Evolutionary conservation across 768 basidiomycete species (phyloP), one percentile per base, ranked within the genome.

Genomic region (Suillus tomentosus): DNA sequence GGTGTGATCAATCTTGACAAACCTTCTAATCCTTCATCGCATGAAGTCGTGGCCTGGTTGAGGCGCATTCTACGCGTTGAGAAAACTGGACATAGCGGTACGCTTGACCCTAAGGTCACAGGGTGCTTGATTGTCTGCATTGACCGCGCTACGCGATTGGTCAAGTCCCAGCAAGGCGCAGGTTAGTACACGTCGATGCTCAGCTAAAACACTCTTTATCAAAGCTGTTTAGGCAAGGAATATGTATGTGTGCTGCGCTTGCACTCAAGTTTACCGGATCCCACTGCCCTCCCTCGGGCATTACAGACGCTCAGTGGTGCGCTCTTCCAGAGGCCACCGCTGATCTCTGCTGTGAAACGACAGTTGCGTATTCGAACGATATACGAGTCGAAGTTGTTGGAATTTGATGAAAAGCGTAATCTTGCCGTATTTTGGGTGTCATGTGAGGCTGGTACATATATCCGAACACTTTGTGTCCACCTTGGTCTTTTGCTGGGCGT

Each of bases 1-100:
- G 97, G 97, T 70, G 94, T 98, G 61, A 99, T 99, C 76, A 99
- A 99, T 80, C 84, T 99, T 69, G 97, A 99, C 86, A 99, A 99
- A 74, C 97, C 97, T 27, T 98, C 96, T 39, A 99, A 99, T 79
- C 96, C 96, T 4, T 97, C 96, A 19, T 96, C 96, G 5, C 97
- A 99, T 78, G 97, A 99, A 82, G 97, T 99, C 61, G 97, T 99
- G 68, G 97, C 97, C 17, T 99, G 97, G 97, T 80, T 99, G 67
- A 86, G 96, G 70, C 87, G 97, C n/a, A 99, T 99, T 67, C 78
- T 99, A 61, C 89, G 96, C 24, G 94, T 92, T 31, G 97, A 99
- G 78, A 99, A 99, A 80, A 99, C 97, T 0, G 97, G 97, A 48
- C 97, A 99, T 79, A 97, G 95, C 65, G 97, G 97, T 68, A 99